Evolutionary conservation across 352 stramenopile species (phyloP), one percentile per base, ranked within the genome.

Genomic region (Phytophthora pistaciae): DNA sequence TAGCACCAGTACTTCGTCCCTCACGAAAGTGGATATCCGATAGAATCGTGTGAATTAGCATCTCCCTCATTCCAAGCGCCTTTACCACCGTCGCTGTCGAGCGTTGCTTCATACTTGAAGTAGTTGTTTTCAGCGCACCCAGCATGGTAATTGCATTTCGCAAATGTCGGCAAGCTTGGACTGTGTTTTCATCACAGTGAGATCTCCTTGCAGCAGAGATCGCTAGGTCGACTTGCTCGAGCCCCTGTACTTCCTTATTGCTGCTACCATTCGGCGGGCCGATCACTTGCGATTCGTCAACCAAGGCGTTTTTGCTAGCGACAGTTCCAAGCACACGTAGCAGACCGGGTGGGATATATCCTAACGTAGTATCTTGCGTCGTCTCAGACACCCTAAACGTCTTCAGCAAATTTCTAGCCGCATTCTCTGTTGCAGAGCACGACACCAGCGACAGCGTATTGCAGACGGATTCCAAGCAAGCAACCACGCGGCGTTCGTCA

Each of bases 11-110:
- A 13, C 65, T 72, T 48, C 72, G 68, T 2, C 87, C 84, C 78
- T 84, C 70, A 3, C 60, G 68, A 66, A 92, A 91, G 49, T 81
- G 49, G 48, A 91, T 78, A 38, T 92, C 78, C 1, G 84, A 91
- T 31, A 88, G 38, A 40, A 89, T 72, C 52, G 79, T 60, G 14
- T 83, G 79, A 29, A 90, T 48, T 20, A 88, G 50, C 7, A 90
- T 54, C 46, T 94, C 83, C 3, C 87, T 82, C 66, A 91, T 87
- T 11, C 74, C 72, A 29, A 79, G 60, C 20, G 72, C 79, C 58
- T 91, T 90, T 25, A 66, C 20, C 1, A 72, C 14, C 4, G 50
- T 53, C 54, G 61, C 31, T 25, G 25, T 62, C 52, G 36, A 46
- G 8, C 20, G 54, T 21, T 52, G 38, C 64, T 56, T 74, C 27